Conservation (phyloP, 2,329 filamentous ascomycete species). For the Amauroascus verrucosus region DNA sequence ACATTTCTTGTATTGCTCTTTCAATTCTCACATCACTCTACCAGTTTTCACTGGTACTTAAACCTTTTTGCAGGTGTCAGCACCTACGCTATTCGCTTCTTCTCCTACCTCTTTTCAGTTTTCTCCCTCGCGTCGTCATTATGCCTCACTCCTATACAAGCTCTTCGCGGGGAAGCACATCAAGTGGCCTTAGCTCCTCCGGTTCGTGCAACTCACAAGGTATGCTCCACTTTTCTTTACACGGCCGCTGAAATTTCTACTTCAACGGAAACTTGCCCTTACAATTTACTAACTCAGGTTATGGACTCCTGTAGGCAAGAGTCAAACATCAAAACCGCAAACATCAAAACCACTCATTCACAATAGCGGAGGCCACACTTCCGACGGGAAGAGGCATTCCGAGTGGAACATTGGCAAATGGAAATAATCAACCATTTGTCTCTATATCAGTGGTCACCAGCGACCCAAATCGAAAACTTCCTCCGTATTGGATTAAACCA, state of each 20-base stretch:
- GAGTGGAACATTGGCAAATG: slow-evolving; percentile 7
- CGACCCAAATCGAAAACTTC: background rate
- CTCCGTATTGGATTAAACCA: background rate
- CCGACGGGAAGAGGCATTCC: slow-evolving; percentile 11
- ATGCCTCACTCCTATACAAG: slow-evolving; percentile 18
- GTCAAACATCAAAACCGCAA: slow-evolving; percentile 8
- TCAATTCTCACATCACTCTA: background rate
- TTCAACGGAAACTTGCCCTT: too few relatives aligned
- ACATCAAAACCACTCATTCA: slow-evolving; percentile 7
- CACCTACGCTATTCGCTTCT: slow-evolving; percentile 1
- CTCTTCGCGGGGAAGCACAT: slow-evolving; percentile 3
- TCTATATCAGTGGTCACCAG: background rate
- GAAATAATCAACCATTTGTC: slow-evolving; percentile 10
- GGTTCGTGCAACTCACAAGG: slow-evolving; percentile 8
- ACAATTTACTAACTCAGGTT: slow-evolving; percentile 6
- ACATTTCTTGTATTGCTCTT: background rate
- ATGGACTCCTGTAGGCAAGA: slow-evolving; percentile 3
- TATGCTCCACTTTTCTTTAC: slow-evolving; percentile 4
- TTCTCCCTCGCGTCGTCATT: slow-evolving; percentile 3
- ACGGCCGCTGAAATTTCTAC: too few relatives aligned
- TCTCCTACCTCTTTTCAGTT: background rate
- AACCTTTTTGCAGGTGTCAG: background rate
- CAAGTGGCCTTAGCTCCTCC: background rate
- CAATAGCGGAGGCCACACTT: slow-evolving; percentile 11
- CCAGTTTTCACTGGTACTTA: slow-evolving; percentile 5